Evolutionary conservation across 2,329 filamentous ascomycete genomes (phyloP).

Genomic region (Aspergillus sp.): DNA sequence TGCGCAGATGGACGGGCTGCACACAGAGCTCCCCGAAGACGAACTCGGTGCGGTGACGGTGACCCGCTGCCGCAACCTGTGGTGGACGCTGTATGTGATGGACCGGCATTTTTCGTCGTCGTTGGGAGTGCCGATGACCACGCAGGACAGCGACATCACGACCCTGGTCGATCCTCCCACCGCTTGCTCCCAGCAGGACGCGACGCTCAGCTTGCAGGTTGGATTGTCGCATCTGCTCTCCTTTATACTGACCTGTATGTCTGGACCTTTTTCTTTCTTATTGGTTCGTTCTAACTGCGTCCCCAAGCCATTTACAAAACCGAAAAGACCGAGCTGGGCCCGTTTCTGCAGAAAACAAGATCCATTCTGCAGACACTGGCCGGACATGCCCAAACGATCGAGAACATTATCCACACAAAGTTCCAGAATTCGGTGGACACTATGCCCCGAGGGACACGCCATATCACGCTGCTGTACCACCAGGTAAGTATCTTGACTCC

Average conservation of each 20-base stretch:
- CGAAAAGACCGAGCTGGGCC: conserved; percentile 22
- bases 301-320: conserved; percentile 28
- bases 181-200: conserved; percentile 16
- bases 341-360: conserved; percentile 28
- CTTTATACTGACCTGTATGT: conserved; percentile 27
- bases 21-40: conserved; percentile 31
- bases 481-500: conserved; percentile 18
- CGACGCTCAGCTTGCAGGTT: conserved; percentile 27
- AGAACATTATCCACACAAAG: conserved; percentile 24
- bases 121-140: conserved; percentile 29
- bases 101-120: conserved; percentile 34
- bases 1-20: conserved; percentile 33
- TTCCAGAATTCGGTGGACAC: conserved; percentile 23
- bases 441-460: conserved; percentile 28
- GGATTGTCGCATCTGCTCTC: conserved; percentile 28
- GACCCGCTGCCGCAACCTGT: conserved; percentile 27
- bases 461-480: conserved; percentile 32
- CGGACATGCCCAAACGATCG: conserved; percentile 30
- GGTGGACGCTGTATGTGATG: conserved; percentile 36
- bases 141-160: conserved; percentile 30
- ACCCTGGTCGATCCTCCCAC: conserved; percentile 20
- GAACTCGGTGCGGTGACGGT: conserved; percentile 25
- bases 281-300: not conserved
- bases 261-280: not conserved
- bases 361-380: conserved; percentile 29